Base-by-base conservation (phyloP, 2,329 filamentous ascomycete genomes). In the Paramyrothecium sp. region DNA sequence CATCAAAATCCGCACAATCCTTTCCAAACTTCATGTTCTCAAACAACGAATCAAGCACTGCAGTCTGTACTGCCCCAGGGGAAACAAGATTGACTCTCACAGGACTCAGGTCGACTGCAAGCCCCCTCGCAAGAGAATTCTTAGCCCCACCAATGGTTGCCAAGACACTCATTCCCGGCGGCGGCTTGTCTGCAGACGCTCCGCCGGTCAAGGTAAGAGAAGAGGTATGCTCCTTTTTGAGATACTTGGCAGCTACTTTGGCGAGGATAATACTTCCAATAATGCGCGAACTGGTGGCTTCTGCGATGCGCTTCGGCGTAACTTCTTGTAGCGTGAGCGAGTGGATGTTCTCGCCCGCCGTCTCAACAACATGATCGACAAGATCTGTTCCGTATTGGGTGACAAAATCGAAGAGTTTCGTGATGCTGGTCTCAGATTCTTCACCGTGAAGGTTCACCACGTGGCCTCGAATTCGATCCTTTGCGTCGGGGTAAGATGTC, bases 71-170 rank as follows among this genome's bases (percentile, higher is more conserved):
- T 0, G 76, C 73, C 0, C 87, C 88, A 0, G 86, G 85, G 54
- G 71, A 75, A 1, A 90, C 82, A 1, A 81, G 66, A 65, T 90
- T 90, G 23, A 89, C 86, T 2, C 88, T 73, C 10, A 89, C 70
- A 0, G 88, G 88, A 60, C 78, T 80, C 56, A 91, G 65, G 63
- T 90, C 87, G 33, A 89, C 64, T 2, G 87, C 87, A 34, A 90
- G 71, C 3, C 76, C 79, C 2, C 82, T 75, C 2, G 77, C 75
- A 67, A 89, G 75, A 3, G 80, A 78, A 53, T 84, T 75, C 7
- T 84, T 60, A 0, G 79, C 85, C 0, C 81, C 78, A 0, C 77
- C 78, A 54, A 78, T 81, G 2, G 72, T 71, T 0, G 75, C 75
- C 1, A 84, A 61, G 20, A 85, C 71, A 3, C 73, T 71, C 81